These are phyloP conservation scores for Megacollybia marginata DNA, from an alignment of 768 basidiomycete species.

Conservation along the genomic window DNA sequence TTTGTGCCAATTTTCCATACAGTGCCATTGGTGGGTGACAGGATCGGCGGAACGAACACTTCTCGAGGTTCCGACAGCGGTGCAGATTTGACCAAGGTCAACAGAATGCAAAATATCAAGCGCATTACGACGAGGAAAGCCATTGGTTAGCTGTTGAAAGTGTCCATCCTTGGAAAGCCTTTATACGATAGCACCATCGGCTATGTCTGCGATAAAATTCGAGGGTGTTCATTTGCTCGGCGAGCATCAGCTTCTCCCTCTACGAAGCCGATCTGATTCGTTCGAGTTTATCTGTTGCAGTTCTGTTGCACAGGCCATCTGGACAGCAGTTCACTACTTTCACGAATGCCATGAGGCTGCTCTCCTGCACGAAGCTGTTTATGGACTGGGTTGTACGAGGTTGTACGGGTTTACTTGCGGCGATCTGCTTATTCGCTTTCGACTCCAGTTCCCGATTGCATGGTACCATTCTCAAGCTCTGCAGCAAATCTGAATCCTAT, in stretches of 20 bases:
- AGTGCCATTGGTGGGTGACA: constrained; percentile 11
- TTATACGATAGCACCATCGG: neutral
- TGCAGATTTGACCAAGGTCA: constrained; percentile 5
- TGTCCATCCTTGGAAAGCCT: neutral
- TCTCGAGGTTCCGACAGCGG: constrained; percentile 7
- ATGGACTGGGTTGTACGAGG: too few species aligned
- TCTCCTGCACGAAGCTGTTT: neutral
- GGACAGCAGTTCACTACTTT: neutral
- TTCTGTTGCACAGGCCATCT: too few species aligned
- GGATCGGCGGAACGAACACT: constrained; percentile 17
- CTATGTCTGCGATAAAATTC: neutral
- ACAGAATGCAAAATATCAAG: constrained; percentile 8
- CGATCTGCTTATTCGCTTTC: too few species aligned
- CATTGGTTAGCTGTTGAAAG: constrained; percentile 6
- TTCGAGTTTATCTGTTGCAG: neutral
- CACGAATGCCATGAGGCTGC: neutral
- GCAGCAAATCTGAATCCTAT: too few species aligned
- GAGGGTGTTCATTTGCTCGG: neutral
- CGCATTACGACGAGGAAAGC: constrained; percentile 8
- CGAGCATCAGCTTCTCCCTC: neutral
- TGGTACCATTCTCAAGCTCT: too few species aligned
- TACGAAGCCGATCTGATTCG: neutral
- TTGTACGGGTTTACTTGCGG: too few species aligned
- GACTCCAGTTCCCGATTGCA: too few species aligned
- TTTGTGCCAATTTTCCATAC: constrained; percentile 15